phyloP scores from a whole-genome alignment of 768 basidiomycete genomes.

The Xerocomus brunneocitrinus region DNA sequence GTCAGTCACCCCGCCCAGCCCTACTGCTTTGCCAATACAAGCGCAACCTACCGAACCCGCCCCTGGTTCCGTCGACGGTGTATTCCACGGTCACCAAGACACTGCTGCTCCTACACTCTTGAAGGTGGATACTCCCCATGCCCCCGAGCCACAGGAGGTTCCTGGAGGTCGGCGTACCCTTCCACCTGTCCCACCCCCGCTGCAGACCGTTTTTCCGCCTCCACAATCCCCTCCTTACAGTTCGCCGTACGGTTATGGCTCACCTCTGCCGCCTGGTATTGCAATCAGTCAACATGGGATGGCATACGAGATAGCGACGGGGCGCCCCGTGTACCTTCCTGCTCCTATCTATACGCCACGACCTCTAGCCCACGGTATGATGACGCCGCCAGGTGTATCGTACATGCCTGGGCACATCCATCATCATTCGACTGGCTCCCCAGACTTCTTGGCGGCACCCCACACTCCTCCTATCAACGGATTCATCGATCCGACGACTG shows the following conservation, averaged over 20 bases:
- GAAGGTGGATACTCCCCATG: slow-evolving; percentile 26
- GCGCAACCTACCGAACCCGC: slow-evolving; percentile 11
- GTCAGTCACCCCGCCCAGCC: slow-evolving; percentile 5
- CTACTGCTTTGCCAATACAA: slow-evolving; percentile 8
- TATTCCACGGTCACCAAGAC: slow-evolving; percentile 29
- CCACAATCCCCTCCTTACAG: slow-evolving; percentile 55
- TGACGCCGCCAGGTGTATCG: slow-evolving; percentile 43
- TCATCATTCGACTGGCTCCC: slow-evolving; percentile 54
- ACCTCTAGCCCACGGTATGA: slow-evolving; percentile 56
- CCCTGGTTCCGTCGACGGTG: slow-evolving; percentile 9
- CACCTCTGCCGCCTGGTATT: slow-evolving; percentile 62
- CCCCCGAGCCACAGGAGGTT: slow-evolving; percentile 18
- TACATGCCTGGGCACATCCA: slow-evolving; percentile 63
- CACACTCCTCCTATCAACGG: slow-evolving; percentile 60
- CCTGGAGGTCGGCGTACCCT: slow-evolving; percentile 24
- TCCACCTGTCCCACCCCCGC: slow-evolving; percentile 38
- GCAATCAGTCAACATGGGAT: slow-evolving; percentile 71
- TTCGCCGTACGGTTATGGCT: slow-evolving; percentile 62
- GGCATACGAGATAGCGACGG: slow-evolving; percentile 79
- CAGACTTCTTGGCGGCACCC: slow-evolving; percentile 57
- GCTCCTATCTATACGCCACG: slow-evolving; percentile 64
- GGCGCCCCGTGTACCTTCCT: slow-evolving; percentile 72
- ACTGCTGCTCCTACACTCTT: slow-evolving; percentile 22
- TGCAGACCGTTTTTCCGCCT: slow-evolving; percentile 42
- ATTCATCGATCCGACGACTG: slow-evolving; percentile 62